A percentile compares a stretch with the other conserved stretches of the same genome.
Evolutionary conservation across 2,329 filamentous ascomycete species (phyloP).

Genomic region (Cladosporium sp.): DNA sequence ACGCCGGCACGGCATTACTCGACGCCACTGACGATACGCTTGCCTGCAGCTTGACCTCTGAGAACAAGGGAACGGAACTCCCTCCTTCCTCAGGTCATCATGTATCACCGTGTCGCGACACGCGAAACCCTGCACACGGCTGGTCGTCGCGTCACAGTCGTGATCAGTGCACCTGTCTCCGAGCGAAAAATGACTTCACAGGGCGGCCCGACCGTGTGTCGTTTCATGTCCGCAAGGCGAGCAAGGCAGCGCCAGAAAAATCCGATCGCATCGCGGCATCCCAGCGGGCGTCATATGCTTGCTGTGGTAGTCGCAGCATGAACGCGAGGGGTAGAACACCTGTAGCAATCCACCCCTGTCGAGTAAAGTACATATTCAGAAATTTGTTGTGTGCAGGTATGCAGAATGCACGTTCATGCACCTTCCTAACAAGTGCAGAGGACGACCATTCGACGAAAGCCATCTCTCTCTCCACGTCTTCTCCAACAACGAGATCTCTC

Average conservation of each 20-base stretch:
- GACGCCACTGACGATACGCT: slow-evolving; percentile 4
- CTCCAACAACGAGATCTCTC: not conserved
- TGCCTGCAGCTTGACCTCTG: not conserved
- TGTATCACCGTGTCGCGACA: not conserved
- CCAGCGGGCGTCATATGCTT: not conserved
- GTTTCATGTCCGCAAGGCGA: not conserved
- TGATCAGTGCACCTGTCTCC: not conserved
- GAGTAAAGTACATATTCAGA: not conserved
- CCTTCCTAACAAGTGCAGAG: not conserved
- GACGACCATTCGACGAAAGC: not conserved
- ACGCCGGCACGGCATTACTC: slow-evolving; percentile 3
- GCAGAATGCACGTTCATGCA: not conserved
- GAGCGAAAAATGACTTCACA: slow-evolving; percentile 2
- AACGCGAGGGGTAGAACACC: slow-evolving; percentile 12
- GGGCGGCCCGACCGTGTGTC: not conserved
- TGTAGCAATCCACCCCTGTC: not conserved
- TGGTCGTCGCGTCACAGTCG: not conserved
- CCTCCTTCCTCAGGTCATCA: not conserved
- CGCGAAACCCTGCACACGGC: not conserved
- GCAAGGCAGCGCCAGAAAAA: not conserved
- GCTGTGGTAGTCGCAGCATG: not conserved
- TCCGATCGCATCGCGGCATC: not conserved
- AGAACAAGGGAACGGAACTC: not conserved
- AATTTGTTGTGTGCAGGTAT: not conserved
- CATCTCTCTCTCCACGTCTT: not conserved